phyloP scores from a whole-genome alignment of 2,329 filamentous ascomycete genomes.

The Fusarium sp. region DNA sequence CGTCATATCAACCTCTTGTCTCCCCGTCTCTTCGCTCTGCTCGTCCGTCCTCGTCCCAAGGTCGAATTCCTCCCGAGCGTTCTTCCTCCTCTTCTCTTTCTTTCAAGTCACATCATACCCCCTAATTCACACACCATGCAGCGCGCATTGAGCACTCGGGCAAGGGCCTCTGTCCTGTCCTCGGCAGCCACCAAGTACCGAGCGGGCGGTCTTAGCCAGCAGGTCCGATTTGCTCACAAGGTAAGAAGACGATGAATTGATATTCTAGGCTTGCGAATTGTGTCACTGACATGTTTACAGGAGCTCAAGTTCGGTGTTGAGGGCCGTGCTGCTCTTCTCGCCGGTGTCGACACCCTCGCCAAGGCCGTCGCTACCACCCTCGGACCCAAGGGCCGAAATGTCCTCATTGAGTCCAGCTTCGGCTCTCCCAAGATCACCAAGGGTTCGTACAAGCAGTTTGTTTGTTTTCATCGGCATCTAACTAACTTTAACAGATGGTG shows the following conservation, averaged over 20 bases:
- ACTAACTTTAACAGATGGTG: constrained; percentile 73
- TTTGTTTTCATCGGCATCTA: not conserved
- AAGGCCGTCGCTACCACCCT: constrained; percentile 96
- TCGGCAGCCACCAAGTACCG: constrained; percentile 75
- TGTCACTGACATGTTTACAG: constrained; percentile 61
- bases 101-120: constrained; percentile 47
- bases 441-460: constrained; percentile 67
- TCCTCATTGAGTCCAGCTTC: constrained; percentile 97
- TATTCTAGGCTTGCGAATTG: not conserved
- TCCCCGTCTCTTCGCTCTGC: constrained; percentile 30
- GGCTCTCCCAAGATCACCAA: constrained; percentile 99
- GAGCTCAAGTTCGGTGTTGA: constrained; percentile 99
- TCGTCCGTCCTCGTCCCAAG: constrained; percentile 44
- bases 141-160: constrained; percentile 87
- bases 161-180: constrained; percentile 83
- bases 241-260: constrained; percentile 61
- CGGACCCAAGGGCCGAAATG: constrained; percentile 97
- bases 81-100: constrained; percentile 43
- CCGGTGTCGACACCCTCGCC: constrained; percentile 96
- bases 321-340: constrained; percentile 86
- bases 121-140: constrained; percentile 78
- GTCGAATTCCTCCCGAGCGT: constrained; percentile 43
- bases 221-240: constrained; percentile 98
- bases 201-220: constrained; percentile 78
- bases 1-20: constrained; percentile 43